phyloP scores from a whole-genome alignment of 805 yeast genomes.

The Candida corydali region DNA sequence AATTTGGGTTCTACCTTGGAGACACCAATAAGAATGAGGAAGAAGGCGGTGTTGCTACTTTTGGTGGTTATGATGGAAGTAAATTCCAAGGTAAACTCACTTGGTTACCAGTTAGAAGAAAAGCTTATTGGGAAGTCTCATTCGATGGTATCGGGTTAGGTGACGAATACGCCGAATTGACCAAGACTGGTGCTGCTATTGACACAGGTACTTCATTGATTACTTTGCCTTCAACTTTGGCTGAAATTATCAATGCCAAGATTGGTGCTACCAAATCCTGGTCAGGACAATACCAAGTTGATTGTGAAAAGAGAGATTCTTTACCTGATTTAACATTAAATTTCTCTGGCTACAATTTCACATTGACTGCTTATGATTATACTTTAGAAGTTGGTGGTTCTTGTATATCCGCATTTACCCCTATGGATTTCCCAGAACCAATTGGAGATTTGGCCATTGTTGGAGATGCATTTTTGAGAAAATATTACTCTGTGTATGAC shows the following conservation, averaged over 20 bases:
- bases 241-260: constrained; percentile 91
- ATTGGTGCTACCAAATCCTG: constrained; percentile 97
- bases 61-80: constrained; percentile 86
- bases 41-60: constrained; percentile 87
- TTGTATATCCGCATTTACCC: constrained; percentile 94
- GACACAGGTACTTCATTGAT: constrained; percentile 98
- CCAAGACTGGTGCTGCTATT: constrained; percentile 89
- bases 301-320: constrained; percentile 77
- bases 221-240: constrained; percentile 90
- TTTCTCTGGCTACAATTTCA: constrained; percentile 87
- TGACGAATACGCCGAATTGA: constrained; percentile 81
- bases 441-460: constrained; percentile 94
- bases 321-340: constrained; percentile 91
- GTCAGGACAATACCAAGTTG: constrained; percentile 95
- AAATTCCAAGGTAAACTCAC: constrained; percentile 80
- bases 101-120: constrained; percentile 97
- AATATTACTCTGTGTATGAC: constrained; percentile 91
- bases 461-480: constrained; percentile 97
- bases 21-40: constrained; percentile 61
- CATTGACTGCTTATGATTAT: constrained; percentile 86
- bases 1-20: constrained; percentile 89
- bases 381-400: constrained; percentile 92
- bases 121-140: constrained; percentile 99
- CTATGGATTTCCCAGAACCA: constrained; percentile 96
- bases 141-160: constrained; percentile 90